Base-by-base conservation (phyloP, 164 flowering plant species). In the Chimonanthus praecox region DNA sequence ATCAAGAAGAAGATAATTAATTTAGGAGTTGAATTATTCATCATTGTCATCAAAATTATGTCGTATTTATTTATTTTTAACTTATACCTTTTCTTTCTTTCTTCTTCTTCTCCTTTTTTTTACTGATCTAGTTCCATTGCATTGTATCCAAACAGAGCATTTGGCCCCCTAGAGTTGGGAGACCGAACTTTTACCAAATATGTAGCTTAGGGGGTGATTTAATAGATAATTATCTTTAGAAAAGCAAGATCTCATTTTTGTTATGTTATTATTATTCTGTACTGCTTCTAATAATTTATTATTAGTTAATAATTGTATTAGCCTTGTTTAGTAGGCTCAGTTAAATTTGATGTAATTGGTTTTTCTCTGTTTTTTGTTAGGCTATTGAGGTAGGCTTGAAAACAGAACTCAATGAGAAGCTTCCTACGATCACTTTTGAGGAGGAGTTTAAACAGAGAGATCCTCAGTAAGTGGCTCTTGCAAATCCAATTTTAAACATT, bases 401-500 rank as follows among this genome's bases (percentile, higher is more conserved):
- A 75, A 83, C 76, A 66, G 90, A 89, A 58, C 73, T 87, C 67
- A 84, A 80, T 73, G 84, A 82, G 70, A 84, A 86, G 83, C 90
- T 94, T 74, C 88, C 87, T 47, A 76, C 69, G 8, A 72, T 92
- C 49, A 65, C 76, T 5, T 94, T 87, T 79, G 95, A 90, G 78
- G 87, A 86, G 58, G 69, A 21, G 16, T 51, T 88, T 49, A 77
- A 76, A 65, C 72, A 81, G 48, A 86, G 76, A 71, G 93, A 89
- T 44, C 77, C 92, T 49, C 84, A 78, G 97, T 92, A 83, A 88
- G 96, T 87, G 21, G 21, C 47, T 46, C 58, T 21, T 58, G 49
- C 67, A 69, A 33, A 33, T 1, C 33, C 33, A 33, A 33, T 33
- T 33, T 33, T 33, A 33, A 33, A 33, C 33, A 33, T 33, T 33